Conservation (phyloP, 768 basidiomycete genomes). For the Leccinellum albellum region DNA sequence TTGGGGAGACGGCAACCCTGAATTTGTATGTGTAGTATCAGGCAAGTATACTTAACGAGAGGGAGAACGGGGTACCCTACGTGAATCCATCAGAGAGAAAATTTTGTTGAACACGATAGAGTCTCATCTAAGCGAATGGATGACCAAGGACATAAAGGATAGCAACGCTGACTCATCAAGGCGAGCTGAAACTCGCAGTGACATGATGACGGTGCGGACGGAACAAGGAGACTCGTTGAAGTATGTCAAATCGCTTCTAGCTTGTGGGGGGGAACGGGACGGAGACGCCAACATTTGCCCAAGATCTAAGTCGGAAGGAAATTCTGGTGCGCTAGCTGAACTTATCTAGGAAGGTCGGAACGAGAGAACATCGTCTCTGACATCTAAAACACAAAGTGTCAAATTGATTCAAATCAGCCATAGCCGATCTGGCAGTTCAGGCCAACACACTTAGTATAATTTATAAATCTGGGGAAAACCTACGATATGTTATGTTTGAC, state of each 20-base stretch:
- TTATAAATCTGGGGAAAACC: background rate
- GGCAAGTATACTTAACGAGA: background rate
- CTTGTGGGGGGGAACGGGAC: background rate
- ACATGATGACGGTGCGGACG: background rate
- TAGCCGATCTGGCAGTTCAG: background rate
- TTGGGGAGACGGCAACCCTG: background rate
- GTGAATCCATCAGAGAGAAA: background rate
- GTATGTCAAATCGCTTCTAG: background rate
- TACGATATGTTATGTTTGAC: background rate
- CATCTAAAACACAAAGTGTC: background rate
- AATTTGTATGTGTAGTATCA: background rate
- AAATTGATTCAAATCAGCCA: background rate
- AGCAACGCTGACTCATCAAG: background rate
- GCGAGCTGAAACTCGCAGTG: background rate
- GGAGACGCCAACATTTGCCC: background rate
- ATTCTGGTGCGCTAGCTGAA: background rate
- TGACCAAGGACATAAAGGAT: background rate
- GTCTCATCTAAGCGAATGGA: background rate
- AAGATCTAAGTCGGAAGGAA: background rate
- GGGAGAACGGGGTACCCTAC: background rate
- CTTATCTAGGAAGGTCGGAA: background rate
- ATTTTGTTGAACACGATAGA: background rate
- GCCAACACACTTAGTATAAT: background rate
- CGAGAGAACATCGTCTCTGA: background rate
- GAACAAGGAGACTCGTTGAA: background rate